These are phyloP conservation scores for Pseudogymnoascus sp. DNA, from an alignment of 2,329 filamentous ascomycete genomes.

Conservation along the genomic window DNA sequence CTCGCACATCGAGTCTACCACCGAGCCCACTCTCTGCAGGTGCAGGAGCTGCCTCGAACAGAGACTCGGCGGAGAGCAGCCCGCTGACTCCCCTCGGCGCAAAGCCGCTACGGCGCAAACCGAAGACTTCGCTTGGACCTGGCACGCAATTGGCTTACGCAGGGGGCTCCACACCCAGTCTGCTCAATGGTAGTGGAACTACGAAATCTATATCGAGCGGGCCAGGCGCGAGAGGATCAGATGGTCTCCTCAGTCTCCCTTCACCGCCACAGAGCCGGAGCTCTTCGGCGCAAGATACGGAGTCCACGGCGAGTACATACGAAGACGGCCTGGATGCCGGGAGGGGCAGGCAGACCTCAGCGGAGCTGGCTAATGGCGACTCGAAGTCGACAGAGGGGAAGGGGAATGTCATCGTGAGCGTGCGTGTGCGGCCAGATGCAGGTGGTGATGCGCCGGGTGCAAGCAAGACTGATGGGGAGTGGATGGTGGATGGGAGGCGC, in stretches of 20 bases:
- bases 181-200: conserved; percentile 72
- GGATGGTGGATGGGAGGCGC: conserved; percentile 81
- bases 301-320: conserved; percentile 81
- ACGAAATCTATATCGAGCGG: conserved; percentile 60
- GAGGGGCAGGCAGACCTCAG: conserved; percentile 22
- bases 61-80: conserved; percentile 21
- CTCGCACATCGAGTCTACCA: conserved; percentile 50
- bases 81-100: conserved; percentile 11
- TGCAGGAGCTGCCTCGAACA: conserved; percentile 12
- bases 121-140: conserved; percentile 27
- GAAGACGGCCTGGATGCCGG: conserved; percentile 67
- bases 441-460: conserved; percentile 48
- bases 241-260: conserved; percentile 66
- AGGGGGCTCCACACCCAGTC: conserved; percentile 50
- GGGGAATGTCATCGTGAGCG: conserved; percentile 92
- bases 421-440: conserved; percentile 80
- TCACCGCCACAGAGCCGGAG: conserved; percentile 84
- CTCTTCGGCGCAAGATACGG: conserved; percentile 87
- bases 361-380: conserved; percentile 24
- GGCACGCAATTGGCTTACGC: conserved; percentile 25
- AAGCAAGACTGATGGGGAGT: conserved; percentile 64
- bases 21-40: conserved; percentile 51
- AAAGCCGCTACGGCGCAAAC: conserved; percentile 20
- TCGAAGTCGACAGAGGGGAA: conserved; percentile 60
- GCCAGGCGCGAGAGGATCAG: conserved; percentile 56